Evolutionary conservation across 306 rosid species (phyloP), one percentile per base, ranked within the genome.

Genomic region (Phaseolus lunatus): DNA sequence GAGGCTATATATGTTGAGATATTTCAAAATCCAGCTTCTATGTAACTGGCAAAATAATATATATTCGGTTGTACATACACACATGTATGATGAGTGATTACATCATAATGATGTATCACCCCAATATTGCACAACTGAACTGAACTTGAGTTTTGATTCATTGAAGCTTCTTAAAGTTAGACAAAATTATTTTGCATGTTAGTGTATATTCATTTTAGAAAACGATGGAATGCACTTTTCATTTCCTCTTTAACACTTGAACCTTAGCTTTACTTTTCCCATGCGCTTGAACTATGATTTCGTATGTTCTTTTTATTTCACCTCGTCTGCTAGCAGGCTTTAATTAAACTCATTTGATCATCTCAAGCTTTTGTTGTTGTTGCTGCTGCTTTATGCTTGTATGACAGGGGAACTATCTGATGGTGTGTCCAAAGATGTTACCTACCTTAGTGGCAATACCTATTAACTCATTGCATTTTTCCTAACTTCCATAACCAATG

Each of bases 391-490:
- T 73, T 67, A 50, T 83, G 61, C 48, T 65, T 35, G 53, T 45
- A 54, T 72, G 67, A 72, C 52, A 24, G 4, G 10, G 72, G 79
- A 76, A 73, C 76, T 48, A 37, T 76, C 50, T 69, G 47, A 76
- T 77, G 76, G 52, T 41, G 19, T 79, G 81, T 79, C 80, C 70
- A 79, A 79, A 79, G 75, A 74, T 83, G 66, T 71, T 62, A 58
- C 75, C 81, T 50, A 44, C 66, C 63, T 49, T 69, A 67, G 64
- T 74, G 61, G 63, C 81, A 79, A 39, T 9, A 79, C 27, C 56
- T 47, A 23, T 69, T 35, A 78, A 68, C 70, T 67, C 68, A 29
- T 69, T 75, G 39, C 81, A 83, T 27, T 64, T n/a, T 74, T 61
- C 56, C 15, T 67, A 44, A 67, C 49, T 78, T 33, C 35, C 31